Base-by-base conservation (phyloP, 2,329 filamentous ascomycete species). In the Dothideomycetidae sp. region DNA sequence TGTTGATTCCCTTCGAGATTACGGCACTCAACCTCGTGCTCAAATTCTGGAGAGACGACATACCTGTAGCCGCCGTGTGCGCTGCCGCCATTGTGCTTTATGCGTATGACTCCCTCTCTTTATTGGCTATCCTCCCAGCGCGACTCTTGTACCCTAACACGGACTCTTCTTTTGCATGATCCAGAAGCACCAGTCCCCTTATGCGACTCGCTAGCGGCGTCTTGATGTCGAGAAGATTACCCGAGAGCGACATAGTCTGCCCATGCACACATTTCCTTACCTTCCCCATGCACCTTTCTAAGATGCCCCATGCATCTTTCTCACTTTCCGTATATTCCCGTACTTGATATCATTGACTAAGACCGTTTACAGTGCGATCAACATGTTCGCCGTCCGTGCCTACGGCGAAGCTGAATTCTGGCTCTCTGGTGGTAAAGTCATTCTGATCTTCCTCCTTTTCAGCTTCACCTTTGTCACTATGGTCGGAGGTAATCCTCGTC, bases 381-480 rank as follows among this genome's bases (percentile, higher is more conserved):
- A 67, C 45, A 18, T 62, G 16, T 48, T 66, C 10, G 61, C 61
- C 28, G 63, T 66, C 26, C 52, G 56, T 32, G 58, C 54, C 1
- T 66, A 61, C 34, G 63, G 63, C 17, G 62, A 66, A 43, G 58
- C 53, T n/a, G 53, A 56, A 36, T 58, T 57, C 44, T 76, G 70
- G 69, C 61, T 76, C 2, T 69, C 70, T 1, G 60, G 59, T 17
- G 60, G 60, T 46, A 66, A 63, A 42, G 56, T 62, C 35, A 29
- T 62, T 15, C 40, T 62, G 33, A 61, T 63, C 42, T 40, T 59
- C 31, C 52, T 59, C 29, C 48, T 62, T 9, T 57, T 60, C 47
- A 37, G 32, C 40, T 61, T 47, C 32, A 45, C 45, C 1, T 47
- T 47, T 19, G 32, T 45, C 18, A 45, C 43, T 21, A 47, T 47